A percentile compares a stretch with the other conserved stretches of the same genome.
These are phyloP conservation scores for Chytriomyces sp. DNA, from an alignment of 192 early-diverging fungal species.

Conservation along the genomic window DNA sequence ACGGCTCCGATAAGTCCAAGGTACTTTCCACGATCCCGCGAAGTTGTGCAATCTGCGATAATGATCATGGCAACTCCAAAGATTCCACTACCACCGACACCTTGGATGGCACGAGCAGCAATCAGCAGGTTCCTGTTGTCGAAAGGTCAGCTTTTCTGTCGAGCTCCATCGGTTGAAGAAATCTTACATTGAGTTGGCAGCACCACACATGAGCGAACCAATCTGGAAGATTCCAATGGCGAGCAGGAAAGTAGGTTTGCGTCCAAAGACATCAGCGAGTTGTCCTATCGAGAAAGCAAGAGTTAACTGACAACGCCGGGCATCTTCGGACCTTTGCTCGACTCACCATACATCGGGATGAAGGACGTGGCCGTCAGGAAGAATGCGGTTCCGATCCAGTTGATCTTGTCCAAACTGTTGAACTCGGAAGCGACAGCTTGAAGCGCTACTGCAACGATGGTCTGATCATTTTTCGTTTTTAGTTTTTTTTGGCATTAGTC, in stretches of 20 bases:
- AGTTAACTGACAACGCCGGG: conserved; percentile 22
- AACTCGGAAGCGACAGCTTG: conserved; percentile 47
- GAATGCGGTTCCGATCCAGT: conserved; percentile 46
- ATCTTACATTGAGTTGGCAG: conserved; percentile 62
- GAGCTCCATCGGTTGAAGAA: conserved; percentile 71
- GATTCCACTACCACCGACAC: conserved; percentile 82
- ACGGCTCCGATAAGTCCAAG: conserved; percentile 75
- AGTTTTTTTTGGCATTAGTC: neutral
- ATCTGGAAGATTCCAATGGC: conserved; percentile 76
- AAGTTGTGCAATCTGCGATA: conserved; percentile 78
- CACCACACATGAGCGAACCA: conserved; percentile 80
- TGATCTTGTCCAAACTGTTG: conserved; percentile 34
- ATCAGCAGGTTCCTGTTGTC: conserved; percentile 59
- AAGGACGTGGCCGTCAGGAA: conserved; percentile 61
- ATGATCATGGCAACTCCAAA: conserved; percentile 80
- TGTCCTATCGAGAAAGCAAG: conserved; percentile 66
- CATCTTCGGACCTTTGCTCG: neutral
- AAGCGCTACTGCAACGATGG: conserved; percentile 48
- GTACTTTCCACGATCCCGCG: conserved; percentile 75
- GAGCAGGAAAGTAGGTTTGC: conserved; percentile 71
- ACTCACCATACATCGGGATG: conserved; percentile 68
- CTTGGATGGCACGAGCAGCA: conserved; percentile 72
- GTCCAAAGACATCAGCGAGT: conserved; percentile 90
- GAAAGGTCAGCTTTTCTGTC: too few relatives aligned
- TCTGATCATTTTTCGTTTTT: conserved; percentile 35